Percentiles rank a stretch among this genome's conserved stretches.
phyloP scores from a whole-genome alignment of 2,329 filamentous ascomycete species.

The Clonostachys sp. region DNA sequence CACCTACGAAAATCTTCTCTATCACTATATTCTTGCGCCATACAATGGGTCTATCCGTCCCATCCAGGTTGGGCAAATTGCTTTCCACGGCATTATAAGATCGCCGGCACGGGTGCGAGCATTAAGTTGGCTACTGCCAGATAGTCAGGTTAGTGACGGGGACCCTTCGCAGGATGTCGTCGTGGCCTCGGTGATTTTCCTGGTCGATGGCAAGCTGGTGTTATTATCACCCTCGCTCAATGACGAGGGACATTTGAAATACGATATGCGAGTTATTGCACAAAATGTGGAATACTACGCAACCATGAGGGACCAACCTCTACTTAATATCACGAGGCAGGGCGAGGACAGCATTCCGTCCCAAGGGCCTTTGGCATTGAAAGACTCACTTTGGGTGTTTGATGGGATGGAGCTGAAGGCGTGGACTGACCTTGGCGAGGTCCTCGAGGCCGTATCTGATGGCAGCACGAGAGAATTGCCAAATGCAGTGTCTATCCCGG shows the following conservation, averaged over 20 bases:
- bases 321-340: constrained; percentile 22
- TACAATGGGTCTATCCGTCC: constrained; percentile 67
- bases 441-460: constrained; percentile 66
- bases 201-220: constrained; percentile 97
- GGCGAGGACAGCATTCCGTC: constrained; percentile 10
- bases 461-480: constrained; percentile 67
- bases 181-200: constrained; percentile 86
- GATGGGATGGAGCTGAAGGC: constrained; percentile 81
- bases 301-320: constrained; percentile 80
- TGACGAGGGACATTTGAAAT: constrained; percentile 81
- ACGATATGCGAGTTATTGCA: constrained; percentile 95
- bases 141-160: constrained; percentile 81
- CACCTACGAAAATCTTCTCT: constrained; percentile 92
- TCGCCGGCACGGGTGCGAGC: constrained; percentile 89
- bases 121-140: constrained; percentile 92
- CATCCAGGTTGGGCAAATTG: constrained; percentile 95
- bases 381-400: constrained; percentile 92
- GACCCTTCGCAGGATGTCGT: constrained; percentile 95
- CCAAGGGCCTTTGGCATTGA: constrained; percentile 42
- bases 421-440: constrained; percentile 85
- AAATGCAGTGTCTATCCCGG: constrained; percentile 67
- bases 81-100: constrained; percentile 91
- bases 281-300: constrained; percentile 96
- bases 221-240: constrained; percentile 82
- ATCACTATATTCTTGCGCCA: constrained; percentile 86